These are phyloP conservation scores for Ascochyta pisi DNA, from an alignment of 2,329 filamentous ascomycete species.

Conservation along the genomic window DNA sequence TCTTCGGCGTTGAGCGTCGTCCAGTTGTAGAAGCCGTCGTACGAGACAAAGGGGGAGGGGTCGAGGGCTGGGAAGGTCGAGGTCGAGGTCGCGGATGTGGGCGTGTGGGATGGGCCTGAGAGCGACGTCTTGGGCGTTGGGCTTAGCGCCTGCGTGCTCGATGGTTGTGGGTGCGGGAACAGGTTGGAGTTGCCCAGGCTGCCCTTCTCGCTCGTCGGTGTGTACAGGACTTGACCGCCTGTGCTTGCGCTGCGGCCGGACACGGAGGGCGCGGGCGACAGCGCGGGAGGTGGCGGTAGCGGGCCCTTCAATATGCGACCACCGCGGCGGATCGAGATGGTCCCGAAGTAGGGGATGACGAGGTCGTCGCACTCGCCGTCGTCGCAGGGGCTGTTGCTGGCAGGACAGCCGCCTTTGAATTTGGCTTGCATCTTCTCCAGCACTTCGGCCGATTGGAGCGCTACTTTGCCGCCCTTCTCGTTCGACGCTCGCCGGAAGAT, in stretches of 20 bases:
- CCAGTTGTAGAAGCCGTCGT: slow-evolving; percentile 52
- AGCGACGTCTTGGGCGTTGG: slow-evolving; percentile 21
- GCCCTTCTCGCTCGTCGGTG: slow-evolving; percentile 14
- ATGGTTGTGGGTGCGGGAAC: neutral
- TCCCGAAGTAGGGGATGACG: slow-evolving; percentile 53
- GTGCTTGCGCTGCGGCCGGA: neutral
- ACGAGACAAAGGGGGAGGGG: slow-evolving; percentile 43
- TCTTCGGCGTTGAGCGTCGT: slow-evolving; percentile 30
- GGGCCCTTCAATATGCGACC: slow-evolving; percentile 18
- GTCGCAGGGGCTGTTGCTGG: neutral
- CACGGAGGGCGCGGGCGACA: neutral
- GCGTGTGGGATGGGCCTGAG: slow-evolving; percentile 22
- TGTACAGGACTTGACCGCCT: neutral
- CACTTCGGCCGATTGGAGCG: slow-evolving; percentile 48
- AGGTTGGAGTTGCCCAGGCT: neutral
- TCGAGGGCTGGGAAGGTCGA: slow-evolving; percentile 18
- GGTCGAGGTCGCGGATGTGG: slow-evolving; percentile 8
- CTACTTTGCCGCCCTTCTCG: slow-evolving; percentile 52
- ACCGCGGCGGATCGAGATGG: slow-evolving; percentile 47
- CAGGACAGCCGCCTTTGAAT: slow-evolving; percentile 21
- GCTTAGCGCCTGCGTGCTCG: neutral
- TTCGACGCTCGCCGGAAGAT: slow-evolving; percentile 51
- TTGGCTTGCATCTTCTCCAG: slow-evolving; percentile 49
- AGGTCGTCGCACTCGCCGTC: slow-evolving; percentile 32
- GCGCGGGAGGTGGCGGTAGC: neutral